Conservation (phyloP, 1,284 basidiomycete genomes). For the Pseudozyma sp. region DNA sequence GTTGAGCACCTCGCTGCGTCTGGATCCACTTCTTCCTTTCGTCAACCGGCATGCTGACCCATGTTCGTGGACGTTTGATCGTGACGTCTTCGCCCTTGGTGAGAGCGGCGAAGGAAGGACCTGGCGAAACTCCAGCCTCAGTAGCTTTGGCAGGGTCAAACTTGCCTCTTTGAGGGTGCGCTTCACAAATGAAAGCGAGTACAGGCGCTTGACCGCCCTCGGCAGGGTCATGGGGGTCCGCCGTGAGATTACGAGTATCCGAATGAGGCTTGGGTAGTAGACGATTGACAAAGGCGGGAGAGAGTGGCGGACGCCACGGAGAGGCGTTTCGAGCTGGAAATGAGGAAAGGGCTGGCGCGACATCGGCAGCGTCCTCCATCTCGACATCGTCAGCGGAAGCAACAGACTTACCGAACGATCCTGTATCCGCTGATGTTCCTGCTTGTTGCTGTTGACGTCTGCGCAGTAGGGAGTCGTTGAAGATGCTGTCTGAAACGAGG, state of each 20-base stretch:
- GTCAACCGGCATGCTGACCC: constrained; percentile 39
- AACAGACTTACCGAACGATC: neutral
- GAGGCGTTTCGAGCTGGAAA: constrained; percentile 1
- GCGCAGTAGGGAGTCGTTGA: constrained; percentile 56
- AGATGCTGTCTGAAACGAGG: constrained; percentile 62
- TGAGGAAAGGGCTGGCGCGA: neutral
- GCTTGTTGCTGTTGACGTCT: constrained; percentile 22
- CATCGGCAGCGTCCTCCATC: constrained; percentile 19
- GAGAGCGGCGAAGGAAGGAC: constrained; percentile 72
- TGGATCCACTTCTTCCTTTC: constrained; percentile 51
- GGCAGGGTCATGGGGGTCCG: constrained; percentile 24
- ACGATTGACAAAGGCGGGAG: constrained; percentile 36
- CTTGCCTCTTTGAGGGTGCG: constrained; percentile 84
- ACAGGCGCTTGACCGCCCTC: constrained; percentile 44
- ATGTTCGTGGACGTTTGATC: constrained; percentile 67
- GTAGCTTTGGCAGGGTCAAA: constrained; percentile 80
- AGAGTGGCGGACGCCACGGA: constrained; percentile 32
- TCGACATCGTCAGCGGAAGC: constrained; percentile 22
- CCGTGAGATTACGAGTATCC: constrained; percentile 19
- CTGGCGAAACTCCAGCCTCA: constrained; percentile 77
- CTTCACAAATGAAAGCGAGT: constrained; percentile 78
- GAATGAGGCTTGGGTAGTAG: constrained; percentile 19
- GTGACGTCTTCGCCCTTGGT: constrained; percentile 70
- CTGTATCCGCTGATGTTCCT: neutral
- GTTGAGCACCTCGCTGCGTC: constrained; percentile 71